phyloP scores from a whole-genome alignment of 805 yeast species.

The Hermanozyma aechmeae region DNA sequence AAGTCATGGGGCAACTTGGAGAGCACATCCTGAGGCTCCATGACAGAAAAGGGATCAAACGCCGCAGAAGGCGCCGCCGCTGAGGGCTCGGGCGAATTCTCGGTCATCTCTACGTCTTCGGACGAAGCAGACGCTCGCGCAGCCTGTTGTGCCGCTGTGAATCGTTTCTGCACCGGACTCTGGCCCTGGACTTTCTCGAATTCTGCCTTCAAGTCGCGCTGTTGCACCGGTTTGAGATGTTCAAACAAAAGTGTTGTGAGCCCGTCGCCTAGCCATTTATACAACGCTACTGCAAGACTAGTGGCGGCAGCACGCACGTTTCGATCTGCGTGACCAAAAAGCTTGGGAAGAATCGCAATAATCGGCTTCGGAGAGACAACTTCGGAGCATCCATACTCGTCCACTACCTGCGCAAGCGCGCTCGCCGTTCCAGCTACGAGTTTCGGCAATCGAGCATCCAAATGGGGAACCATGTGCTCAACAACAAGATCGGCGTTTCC shows the following conservation, averaged over 20 bases:
- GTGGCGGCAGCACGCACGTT: conserved; percentile 78
- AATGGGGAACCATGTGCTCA: conserved; percentile 55
- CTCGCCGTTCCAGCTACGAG: conserved; percentile 58
- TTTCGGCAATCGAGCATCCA: conserved; percentile 64
- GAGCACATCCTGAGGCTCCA: conserved; percentile 61
- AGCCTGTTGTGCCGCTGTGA: conserved; percentile 44
- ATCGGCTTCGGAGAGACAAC: conserved; percentile 50
- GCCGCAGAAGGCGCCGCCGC: conserved; percentile 4
- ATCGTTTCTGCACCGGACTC: conserved; percentile 44
- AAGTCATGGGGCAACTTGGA: conserved; percentile 60
- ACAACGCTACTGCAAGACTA: conserved; percentile 55
- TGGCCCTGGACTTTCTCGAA: conserved; percentile 44
- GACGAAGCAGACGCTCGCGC: conserved; percentile 16
- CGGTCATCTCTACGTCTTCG: conserved; percentile 22
- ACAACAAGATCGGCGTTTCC: conserved; percentile 58
- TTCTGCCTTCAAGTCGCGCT: conserved; percentile 65
- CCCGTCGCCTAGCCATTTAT: conserved; percentile 63
- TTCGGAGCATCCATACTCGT: conserved; percentile 56
- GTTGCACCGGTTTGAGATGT: conserved; percentile 83
- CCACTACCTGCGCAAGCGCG: conserved; percentile 47
- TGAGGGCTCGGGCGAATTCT: conserved; percentile 11
- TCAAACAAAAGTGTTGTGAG: conserved; percentile 53
- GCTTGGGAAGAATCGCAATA: conserved; percentile 48
- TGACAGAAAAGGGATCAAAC: conserved; percentile 61
- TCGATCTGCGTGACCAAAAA: conserved; percentile 80